Conservation (phyloP, 2,329 filamentous ascomycete species). For the Penicillium sp. region DNA sequence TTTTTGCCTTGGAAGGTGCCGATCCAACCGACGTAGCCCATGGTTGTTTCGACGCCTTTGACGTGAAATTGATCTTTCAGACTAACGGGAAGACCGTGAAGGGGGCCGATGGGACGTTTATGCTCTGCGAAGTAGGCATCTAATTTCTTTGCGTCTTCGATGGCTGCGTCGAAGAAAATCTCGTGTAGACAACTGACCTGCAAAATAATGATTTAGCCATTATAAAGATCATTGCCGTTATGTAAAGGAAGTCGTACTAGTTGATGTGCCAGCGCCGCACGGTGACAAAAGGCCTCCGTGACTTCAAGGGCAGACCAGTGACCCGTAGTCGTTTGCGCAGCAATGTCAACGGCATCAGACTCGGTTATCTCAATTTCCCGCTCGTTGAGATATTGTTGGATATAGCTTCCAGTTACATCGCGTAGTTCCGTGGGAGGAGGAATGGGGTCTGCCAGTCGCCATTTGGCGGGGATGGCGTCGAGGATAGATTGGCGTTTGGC, state of each 20-base stretch:
- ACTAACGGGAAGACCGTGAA: constrained; percentile 66
- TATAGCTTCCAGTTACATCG: constrained; percentile 60
- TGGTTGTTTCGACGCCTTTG: constrained; percentile 58
- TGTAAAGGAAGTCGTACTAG: constrained; percentile 43
- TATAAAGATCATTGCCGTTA: background rate
- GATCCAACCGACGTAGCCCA: constrained; percentile 70
- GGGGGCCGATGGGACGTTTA: constrained; percentile 56
- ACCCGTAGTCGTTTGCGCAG: constrained; percentile 57
- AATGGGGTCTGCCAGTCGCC: constrained; percentile 53
- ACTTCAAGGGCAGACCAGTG: constrained; percentile 61
- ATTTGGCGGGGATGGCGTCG: constrained; percentile 60
- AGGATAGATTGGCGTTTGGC: constrained; percentile 60
- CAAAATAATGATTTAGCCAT: background rate
- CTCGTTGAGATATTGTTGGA: constrained; percentile 58
- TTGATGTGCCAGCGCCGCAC: constrained; percentile 63
- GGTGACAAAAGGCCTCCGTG: constrained; percentile 60
- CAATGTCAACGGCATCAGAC: constrained; percentile 61
- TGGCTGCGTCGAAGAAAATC: constrained; percentile 58
- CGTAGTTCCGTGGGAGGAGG: constrained; percentile 57
- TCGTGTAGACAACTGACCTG: constrained; percentile 58
- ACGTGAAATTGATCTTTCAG: constrained; percentile 55
- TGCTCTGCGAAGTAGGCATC: constrained; percentile 52
- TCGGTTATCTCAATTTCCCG: constrained; percentile 65
- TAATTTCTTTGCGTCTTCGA: constrained; percentile 53
- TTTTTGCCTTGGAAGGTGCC: constrained; percentile 61